These are phyloP conservation scores for Laetiporus sulphureus DNA, from an alignment of 1,284 basidiomycete genomes.

Conservation along the genomic window DNA sequence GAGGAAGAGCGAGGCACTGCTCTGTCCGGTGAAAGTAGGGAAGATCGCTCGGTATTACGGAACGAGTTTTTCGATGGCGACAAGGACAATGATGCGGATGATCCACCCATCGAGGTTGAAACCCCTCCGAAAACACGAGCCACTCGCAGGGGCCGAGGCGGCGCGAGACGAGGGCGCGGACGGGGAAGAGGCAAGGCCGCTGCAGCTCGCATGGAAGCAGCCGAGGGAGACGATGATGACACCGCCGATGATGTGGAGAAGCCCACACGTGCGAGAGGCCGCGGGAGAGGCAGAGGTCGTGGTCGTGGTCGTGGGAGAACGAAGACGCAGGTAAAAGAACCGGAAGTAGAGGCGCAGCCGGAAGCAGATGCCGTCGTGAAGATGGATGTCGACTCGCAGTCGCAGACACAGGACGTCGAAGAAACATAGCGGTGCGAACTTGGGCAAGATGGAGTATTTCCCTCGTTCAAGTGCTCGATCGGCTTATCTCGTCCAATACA, in stretches of 20 bases:
- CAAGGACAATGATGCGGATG: constrained; percentile 35
- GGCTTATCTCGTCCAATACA: no score
- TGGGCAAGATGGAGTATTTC: no score
- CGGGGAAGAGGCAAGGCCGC: constrained; percentile 10
- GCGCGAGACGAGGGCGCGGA: constrained; percentile 11
- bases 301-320: constrained; percentile 17
- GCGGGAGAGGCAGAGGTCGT: constrained; percentile 14
- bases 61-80: constrained; percentile 76
- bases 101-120: constrained; percentile 10
- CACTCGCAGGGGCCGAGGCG: constrained; percentile 11
- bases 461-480: no score
- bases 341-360: constrained; percentile 12
- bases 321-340: constrained; percentile 13
- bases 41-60: constrained; percentile 41
- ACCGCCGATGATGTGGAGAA: no score
- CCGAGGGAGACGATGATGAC: constrained; percentile 13
- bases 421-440: background rate
- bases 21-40: constrained; percentile 49
- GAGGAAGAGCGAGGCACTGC: constrained; percentile 60
- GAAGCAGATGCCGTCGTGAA: constrained; percentile 2
- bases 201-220: constrained; percentile 7
- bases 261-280: no score
- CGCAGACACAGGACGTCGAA: no score
- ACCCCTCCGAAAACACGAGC: constrained; percentile 3
- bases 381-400: background rate